Percentiles rank a stretch among this genome's conserved stretches.
Conservation (phyloP, 306 rosid genomes). For the Sesbania bispinosa region DNA sequence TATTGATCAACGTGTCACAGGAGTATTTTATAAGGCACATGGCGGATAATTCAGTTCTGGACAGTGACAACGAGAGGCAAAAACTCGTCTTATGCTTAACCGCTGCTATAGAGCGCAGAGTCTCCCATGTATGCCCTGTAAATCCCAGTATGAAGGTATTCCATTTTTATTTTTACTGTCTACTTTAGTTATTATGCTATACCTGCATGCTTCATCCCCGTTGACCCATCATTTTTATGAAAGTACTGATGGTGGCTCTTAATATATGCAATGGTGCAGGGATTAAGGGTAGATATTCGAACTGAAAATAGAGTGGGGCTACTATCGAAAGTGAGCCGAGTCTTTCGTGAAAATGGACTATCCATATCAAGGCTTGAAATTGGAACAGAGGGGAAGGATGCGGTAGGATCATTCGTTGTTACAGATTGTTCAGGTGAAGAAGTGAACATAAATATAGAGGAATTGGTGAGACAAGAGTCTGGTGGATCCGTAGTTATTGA, state of each 20-base stretch:
- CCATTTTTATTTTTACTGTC: too few relatives aligned
- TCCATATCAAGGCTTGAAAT: conserved; percentile 62
- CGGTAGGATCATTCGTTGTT: conserved; percentile 69
- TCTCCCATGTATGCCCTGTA: too few relatives aligned
- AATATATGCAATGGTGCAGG: too few relatives aligned
- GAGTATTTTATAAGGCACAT: conserved; percentile 73
- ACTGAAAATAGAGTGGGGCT: conserved; percentile 58
- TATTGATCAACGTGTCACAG: too few relatives aligned
- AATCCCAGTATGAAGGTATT: too few relatives aligned
- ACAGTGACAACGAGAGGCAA: conserved; percentile 48
- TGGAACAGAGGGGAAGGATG: conserved; percentile 45
- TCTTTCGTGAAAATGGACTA: conserved; percentile 67
- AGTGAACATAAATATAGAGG: conserved; percentile 46
- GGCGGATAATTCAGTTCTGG: conserved; percentile 33
- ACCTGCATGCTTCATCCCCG: too few relatives aligned
- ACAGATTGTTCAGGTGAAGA: conserved; percentile 54
- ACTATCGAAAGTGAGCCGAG: conserved; percentile 59
- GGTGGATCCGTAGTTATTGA: conserved; percentile 56
- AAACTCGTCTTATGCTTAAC: conserved; percentile 53
- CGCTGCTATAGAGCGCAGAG: conserved; percentile 86
- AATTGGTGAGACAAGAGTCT: conserved; percentile 48
- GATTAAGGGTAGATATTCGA: conserved; percentile 58
- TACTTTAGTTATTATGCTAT: too few relatives aligned
- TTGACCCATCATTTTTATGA: too few relatives aligned
- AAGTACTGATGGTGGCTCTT: too few relatives aligned